Evolutionary conservation across 495 filamentous ascomycete species (phyloP).

Genomic region (Penicillium paradoxum): DNA sequence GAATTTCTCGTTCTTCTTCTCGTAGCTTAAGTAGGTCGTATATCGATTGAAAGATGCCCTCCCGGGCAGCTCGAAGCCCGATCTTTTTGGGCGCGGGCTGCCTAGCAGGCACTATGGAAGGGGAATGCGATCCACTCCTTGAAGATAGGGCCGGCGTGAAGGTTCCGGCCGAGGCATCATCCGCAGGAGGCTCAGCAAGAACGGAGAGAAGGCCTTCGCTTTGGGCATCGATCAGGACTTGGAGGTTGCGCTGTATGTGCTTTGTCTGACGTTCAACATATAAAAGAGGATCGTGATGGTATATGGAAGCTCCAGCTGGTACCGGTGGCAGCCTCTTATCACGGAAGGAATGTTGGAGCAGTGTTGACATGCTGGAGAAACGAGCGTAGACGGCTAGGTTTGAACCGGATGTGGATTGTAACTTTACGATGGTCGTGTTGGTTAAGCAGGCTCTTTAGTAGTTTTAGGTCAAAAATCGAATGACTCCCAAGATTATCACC

Average conservation of each 20-base stretch:
- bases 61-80: slow-evolving; percentile 61
- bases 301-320: slow-evolving; percentile 25
- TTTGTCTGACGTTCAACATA: slow-evolving; percentile 42
- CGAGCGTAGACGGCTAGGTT: neutral
- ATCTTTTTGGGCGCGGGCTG: slow-evolving; percentile 55
- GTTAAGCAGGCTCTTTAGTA: slow-evolving; percentile 5
- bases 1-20: slow-evolving; percentile 60
- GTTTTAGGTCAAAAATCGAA: neutral
- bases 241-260: slow-evolving; percentile 68
- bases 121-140: slow-evolving; percentile 18
- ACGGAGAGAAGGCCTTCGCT: slow-evolving; percentile 64
- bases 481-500: slow-evolving; percentile 19
- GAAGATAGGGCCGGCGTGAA: slow-evolving; percentile 35
- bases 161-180: slow-evolving; percentile 45
- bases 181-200: slow-evolving; percentile 29
- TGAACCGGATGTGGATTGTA: neutral
- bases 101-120: slow-evolving; percentile 54
- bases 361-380: slow-evolving; percentile 29
- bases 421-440: neutral
- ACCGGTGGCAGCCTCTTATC: slow-evolving; percentile 23
- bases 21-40: slow-evolving; percentile 67
- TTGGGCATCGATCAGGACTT: slow-evolving; percentile 79
- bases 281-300: slow-evolving; percentile 38
- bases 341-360: slow-evolving; percentile 19
- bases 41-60: slow-evolving; percentile 67